Conservation (phyloP, 2,329 filamentous ascomycete species). For the Neofusicoccum ribis region DNA sequence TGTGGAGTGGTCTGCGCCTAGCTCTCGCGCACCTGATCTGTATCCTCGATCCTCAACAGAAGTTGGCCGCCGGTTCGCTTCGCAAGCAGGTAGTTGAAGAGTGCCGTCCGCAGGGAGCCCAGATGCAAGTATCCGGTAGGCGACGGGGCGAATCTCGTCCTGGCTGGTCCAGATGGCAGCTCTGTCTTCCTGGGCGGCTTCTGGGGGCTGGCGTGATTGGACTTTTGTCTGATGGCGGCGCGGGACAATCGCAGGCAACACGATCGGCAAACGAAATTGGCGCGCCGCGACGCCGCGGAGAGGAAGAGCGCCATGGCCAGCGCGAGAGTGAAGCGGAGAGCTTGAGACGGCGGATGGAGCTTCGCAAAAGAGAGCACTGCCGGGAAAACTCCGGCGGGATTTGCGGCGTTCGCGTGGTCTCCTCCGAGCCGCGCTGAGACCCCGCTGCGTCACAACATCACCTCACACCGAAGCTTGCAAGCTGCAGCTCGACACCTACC, state of each 20-base stretch:
- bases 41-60: slow-evolving; percentile 88
- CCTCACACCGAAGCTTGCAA: neutral
- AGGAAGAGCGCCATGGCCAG: neutral
- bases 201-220: neutral
- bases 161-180: slow-evolving; percentile 40
- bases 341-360: neutral
- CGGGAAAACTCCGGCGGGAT: neutral
- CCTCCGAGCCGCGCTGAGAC: neutral
- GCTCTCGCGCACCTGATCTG: slow-evolving; percentile 67
- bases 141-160: slow-evolving; percentile 91
- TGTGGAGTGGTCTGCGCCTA: neutral
- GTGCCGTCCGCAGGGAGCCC: slow-evolving; percentile 83
- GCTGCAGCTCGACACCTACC: neutral
- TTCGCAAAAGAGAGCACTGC: neutral
- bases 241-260: neutral
- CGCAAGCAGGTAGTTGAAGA: slow-evolving; percentile 95
- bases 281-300: neutral
- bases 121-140: slow-evolving; percentile 93
- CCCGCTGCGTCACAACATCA: slow-evolving; percentile 7
- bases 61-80: slow-evolving; percentile 87
- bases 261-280: slow-evolving; percentile 8
- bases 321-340: too few relatives aligned
- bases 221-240: neutral
- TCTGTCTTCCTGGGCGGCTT: slow-evolving; percentile 1
- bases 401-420: neutral